Conservation (phyloP, 768 basidiomycete species). For the Boletus huronensis region DNA sequence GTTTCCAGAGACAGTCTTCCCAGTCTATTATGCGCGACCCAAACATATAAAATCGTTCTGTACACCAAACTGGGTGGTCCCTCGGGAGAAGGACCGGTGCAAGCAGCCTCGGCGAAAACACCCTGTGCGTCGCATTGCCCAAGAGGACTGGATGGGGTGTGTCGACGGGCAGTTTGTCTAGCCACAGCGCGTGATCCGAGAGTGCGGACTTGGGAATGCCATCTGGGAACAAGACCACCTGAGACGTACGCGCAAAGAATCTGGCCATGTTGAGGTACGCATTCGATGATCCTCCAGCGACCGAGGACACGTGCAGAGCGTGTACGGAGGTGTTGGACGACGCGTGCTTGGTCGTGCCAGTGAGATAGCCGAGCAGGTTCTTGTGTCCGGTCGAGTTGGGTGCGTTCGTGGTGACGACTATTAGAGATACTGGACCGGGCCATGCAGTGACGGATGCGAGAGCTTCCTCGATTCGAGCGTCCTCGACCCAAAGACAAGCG, state of each 20-base stretch:
- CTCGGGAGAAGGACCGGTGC: slow-evolving; percentile 44
- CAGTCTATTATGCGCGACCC: slow-evolving; percentile 50
- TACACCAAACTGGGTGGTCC: slow-evolving; percentile 57
- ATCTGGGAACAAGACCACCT: slow-evolving; percentile 52
- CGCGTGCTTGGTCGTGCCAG: neutral
- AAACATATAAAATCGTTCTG: slow-evolving; percentile 49
- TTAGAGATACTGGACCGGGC: slow-evolving; percentile 49
- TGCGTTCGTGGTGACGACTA: slow-evolving; percentile 40
- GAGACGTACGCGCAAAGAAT: slow-evolving; percentile 49
- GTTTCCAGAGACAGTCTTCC: slow-evolving; percentile 65
- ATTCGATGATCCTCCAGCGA: slow-evolving; percentile 43
- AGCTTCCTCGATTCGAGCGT: slow-evolving; percentile 33
- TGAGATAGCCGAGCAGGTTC: slow-evolving; percentile 16
- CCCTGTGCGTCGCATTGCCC: slow-evolving; percentile 28
- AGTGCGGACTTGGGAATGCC: slow-evolving; percentile 26
- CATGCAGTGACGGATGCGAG: slow-evolving; percentile 39
- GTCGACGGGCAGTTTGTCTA: slow-evolving; percentile 12
- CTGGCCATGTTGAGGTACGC: slow-evolving; percentile 60
- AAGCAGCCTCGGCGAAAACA: slow-evolving; percentile 39
- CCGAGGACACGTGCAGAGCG: slow-evolving; percentile 41
- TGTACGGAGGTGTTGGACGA: slow-evolving; percentile 41
- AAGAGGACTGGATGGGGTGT: slow-evolving; percentile 26
- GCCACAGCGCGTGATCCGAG: slow-evolving; percentile 20
- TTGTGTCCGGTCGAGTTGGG: slow-evolving; percentile 26
- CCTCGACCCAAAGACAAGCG: slow-evolving; percentile 50